Evolutionary conservation across 441 rosid species (phyloP), one percentile per base, ranked within the genome.

Genomic region (Pelargonium fulgidum): DNA sequence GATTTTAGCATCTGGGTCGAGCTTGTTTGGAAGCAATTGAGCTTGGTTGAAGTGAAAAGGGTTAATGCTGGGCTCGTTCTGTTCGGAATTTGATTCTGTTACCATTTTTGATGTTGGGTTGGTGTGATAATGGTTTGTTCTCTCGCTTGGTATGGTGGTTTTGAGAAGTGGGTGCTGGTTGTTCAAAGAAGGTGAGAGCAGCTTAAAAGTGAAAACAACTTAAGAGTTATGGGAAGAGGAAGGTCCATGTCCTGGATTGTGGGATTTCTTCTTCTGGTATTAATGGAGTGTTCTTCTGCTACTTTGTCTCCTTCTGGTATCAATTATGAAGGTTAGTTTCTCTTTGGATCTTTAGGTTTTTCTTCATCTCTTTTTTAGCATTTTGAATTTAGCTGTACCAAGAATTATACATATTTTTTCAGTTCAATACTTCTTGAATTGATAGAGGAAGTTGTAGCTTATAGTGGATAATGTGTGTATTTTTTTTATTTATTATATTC

Each of bases 1-100:
- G 59, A 52, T 52, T 52, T 52, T 17, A 52, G 59, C 59, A 14
- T 52, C 59, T 52, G 59, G 59, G 59, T 52, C 59, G 59, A 52
- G 19, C 16, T 52, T n/a, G 59, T 16, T 52, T 52, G 59, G 19
- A 52, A 52, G 59, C 59, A 52, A 52, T 52, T 52, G 59, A 17
- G 59, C 1, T n/a, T 52, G 19, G 59, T 14, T 52, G 59, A 17
- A 52, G 59, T 52, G 59, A 52, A 14, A 52, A 14, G 8, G 59
- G 59, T 3, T 52, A 52, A 52, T 3, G 17, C 19, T 52, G 59
- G 59, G 16, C 16, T 52, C 8, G 59, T 52, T 17, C 7, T 52
- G 17, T 52, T 52, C 8, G 17, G 59, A 52, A 52, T 52, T 52
- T 52, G 59, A 52, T 16, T 52, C 54, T 48, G 54, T 11, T 13